phyloP scores from a whole-genome alignment of 192 early-diverging fungal genomes.

The Backusella liffmaniae region DNA sequence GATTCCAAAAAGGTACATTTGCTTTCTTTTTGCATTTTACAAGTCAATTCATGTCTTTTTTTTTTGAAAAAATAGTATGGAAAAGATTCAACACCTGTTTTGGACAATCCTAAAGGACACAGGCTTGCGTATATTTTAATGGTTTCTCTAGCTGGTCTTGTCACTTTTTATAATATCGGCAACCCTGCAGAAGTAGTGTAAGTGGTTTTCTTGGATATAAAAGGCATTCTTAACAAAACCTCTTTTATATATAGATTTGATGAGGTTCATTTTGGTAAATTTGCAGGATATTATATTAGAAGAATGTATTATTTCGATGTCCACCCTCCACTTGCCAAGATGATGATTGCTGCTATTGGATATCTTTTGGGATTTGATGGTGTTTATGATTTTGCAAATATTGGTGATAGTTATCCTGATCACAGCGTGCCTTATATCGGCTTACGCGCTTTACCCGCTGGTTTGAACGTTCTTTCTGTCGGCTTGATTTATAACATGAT shows the following conservation, averaged over 20 bases:
- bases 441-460: conserved; percentile 73
- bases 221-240: not conserved
- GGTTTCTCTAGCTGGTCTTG: conserved; percentile 20
- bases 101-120: not conserved
- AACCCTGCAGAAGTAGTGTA: conserved; percentile 75
- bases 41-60: not conserved
- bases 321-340: conserved; percentile 92
- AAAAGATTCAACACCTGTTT: conserved; percentile 8
- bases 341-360: conserved; percentile 79
- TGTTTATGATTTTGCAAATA: conserved; percentile 83
- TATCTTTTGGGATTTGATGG: conserved; percentile 84
- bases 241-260: conserved; percentile 19
- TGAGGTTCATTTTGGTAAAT: conserved; percentile 34
- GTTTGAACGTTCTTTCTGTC: conserved; percentile 71
- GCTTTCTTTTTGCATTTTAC: not conserved
- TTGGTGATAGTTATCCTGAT: conserved; percentile 80
- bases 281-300: conserved; percentile 72
- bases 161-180: conserved; percentile 70
- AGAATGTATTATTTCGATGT: conserved; percentile 93
- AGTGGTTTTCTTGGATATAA: conserved; percentile 8
- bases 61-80: conserved; percentile 2
- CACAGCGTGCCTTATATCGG: conserved; percentile 84
- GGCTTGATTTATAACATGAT: conserved; percentile 80
- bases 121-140: not conserved
- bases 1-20: not conserved